Conservation (phyloP, 768 basidiomycete species). For the Suillus subalutaceus region DNA sequence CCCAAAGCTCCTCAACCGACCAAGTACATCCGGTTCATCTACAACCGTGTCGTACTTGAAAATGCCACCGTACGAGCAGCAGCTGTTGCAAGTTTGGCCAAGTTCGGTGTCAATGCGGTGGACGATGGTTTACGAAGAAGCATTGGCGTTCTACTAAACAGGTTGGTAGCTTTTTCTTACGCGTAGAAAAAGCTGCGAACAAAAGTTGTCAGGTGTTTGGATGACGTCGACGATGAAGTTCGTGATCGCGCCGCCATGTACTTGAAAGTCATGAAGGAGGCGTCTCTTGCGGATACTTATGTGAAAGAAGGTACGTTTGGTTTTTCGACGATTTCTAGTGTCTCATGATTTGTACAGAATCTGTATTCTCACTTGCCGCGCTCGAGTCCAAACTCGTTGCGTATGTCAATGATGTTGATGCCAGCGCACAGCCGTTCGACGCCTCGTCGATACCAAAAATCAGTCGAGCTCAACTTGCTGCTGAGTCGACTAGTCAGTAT, state of each 20-base stretch:
- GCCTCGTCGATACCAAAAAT: conserved; percentile 87
- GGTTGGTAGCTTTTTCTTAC: conserved; percentile 45
- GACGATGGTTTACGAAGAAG: conserved; percentile 83
- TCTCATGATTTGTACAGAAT: conserved; percentile 57
- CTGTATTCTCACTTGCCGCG: conserved; percentile 87
- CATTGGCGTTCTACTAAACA: conserved; percentile 81
- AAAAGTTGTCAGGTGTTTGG: conserved; percentile 69
- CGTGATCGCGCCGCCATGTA: conserved; percentile 97
- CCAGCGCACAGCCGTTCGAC: conserved; percentile 79
- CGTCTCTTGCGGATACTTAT: conserved; percentile 80
- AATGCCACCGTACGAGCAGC: conserved; percentile 98
- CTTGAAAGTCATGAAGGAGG: conserved; percentile 80
- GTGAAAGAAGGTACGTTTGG: conserved; percentile 81
- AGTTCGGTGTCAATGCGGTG: conserved; percentile 90
- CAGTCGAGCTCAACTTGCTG: conserved; percentile 88
- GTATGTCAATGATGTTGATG: conserved; percentile 84
- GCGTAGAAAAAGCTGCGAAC: neutral
- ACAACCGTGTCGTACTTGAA: conserved; percentile 98
- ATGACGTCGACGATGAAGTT: conserved; percentile 99
- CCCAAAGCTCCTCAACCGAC: conserved; percentile 95
- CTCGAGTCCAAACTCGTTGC: conserved; percentile 92
- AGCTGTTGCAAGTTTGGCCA: conserved; percentile 91
- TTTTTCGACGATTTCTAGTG: conserved; percentile 8
- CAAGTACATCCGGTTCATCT: conserved; percentile 99
- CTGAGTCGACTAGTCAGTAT: conserved; percentile 80